phyloP scores from a whole-genome alignment of 2,329 filamentous ascomycete genomes.

The Corniculantispora saksenae region DNA sequence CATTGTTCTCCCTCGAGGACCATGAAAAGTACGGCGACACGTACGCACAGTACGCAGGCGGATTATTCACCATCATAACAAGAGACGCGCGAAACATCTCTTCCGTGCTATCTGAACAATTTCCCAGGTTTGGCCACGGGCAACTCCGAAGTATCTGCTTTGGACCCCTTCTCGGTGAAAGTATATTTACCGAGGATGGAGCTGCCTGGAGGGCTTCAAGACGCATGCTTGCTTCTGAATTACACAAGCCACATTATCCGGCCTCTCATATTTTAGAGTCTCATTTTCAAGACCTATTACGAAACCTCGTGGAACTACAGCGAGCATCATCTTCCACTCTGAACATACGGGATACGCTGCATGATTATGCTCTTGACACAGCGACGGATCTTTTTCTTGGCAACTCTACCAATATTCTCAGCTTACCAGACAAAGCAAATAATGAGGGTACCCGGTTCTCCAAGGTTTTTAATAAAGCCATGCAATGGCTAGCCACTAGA shows the following conservation, averaged over 20 bases:
- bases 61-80: slow-evolving; percentile 10
- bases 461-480: slow-evolving; percentile 6
- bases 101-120: slow-evolving; percentile 7
- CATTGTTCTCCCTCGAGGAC: slow-evolving; percentile 7
- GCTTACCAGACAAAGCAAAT: neutral
- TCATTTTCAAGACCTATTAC: slow-evolving; percentile 11
- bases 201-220: slow-evolving; percentile 8
- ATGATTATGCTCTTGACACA: slow-evolving; percentile 10
- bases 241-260: slow-evolving; percentile 12
- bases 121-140: slow-evolving; percentile 7
- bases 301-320: neutral
- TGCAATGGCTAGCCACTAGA: slow-evolving; percentile 9
- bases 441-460: slow-evolving; percentile 11
- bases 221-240: slow-evolving; percentile 3
- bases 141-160: slow-evolving; percentile 13
- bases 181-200: slow-evolving; percentile 11
- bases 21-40: slow-evolving; percentile 9
- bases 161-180: slow-evolving; percentile 1
- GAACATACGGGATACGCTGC: neutral
- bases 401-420: slow-evolving; percentile 10
- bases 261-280: neutral
- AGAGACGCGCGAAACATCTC: slow-evolving; percentile 13
- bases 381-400: slow-evolving; percentile 11
- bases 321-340: neutral
- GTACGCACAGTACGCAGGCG: slow-evolving; percentile 13